Evolutionary conservation across 352 stramenopile genomes (phyloP).

Genomic region (Pythium vanterpoolii): DNA sequence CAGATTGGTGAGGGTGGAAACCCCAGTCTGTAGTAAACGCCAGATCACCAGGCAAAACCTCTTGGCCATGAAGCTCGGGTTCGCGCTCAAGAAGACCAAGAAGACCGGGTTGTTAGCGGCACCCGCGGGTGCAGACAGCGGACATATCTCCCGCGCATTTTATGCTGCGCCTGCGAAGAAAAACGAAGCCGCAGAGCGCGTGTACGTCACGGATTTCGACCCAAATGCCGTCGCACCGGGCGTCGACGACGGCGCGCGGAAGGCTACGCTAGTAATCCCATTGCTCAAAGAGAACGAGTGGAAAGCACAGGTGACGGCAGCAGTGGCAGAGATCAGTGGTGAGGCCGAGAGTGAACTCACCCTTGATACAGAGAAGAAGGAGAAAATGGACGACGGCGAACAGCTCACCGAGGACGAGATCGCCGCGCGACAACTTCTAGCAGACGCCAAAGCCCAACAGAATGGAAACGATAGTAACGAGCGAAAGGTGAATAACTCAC

Average conservation of each 20-base stretch:
- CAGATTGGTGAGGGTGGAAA: not conserved
- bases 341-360: not conserved
- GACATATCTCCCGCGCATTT: slow-evolving; percentile 25
- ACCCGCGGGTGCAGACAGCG: not conserved
- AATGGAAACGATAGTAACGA: not conserved
- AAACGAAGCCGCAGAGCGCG: slow-evolving; percentile 30
- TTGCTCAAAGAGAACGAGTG: slow-evolving; percentile 64
- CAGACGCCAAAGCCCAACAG: slow-evolving; percentile 27
- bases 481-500: slow-evolving; percentile 13
- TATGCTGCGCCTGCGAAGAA: slow-evolving; percentile 8
- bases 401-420: slow-evolving; percentile 32
- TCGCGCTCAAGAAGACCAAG: slow-evolving; percentile 75
- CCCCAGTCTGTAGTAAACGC: not conserved
- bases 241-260: slow-evolving; percentile 24
- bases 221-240: slow-evolving; percentile 29
- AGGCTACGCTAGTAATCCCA: slow-evolving; percentile 60
- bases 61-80: slow-evolving; percentile 54
- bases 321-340: not conserved
- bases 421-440: slow-evolving; percentile 39
- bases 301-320: slow-evolving; percentile 10
- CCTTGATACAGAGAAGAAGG: not conserved
- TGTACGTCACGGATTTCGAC: slow-evolving; percentile 80
- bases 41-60: not conserved
- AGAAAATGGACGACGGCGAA: not conserved
- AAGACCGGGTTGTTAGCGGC: slow-evolving; percentile 27